Base-by-base conservation (phyloP, 768 basidiomycete species). In the Candolleomyces efflorescens region DNA sequence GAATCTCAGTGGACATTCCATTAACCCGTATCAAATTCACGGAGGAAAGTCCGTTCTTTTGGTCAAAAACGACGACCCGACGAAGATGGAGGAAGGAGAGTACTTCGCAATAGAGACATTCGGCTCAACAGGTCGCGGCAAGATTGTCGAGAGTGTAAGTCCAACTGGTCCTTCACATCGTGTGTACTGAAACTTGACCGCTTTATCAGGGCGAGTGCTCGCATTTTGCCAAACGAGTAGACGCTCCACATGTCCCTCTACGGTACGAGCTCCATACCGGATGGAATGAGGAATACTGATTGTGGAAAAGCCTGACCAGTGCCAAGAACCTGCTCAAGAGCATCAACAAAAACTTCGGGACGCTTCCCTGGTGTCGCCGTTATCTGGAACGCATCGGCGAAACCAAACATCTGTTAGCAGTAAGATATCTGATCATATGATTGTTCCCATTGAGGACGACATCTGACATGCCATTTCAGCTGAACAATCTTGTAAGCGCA, bases 21-120 rank as follows among this genome's bases (percentile, higher is more conserved):
- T 98, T 63, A 85, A 86, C 55, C 83, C 76, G 24, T 95, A 98
- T 70, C 86, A 87, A 62, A 97, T 98, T 59, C 96, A 99, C 68
- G 96, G 91, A 15, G 90, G 90, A 26, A 99, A 99, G 72, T 92
- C 90, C 0, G 87, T 98, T 1, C 80, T 92, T 37, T 83, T 98
- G 46, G 91, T 97, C 46, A 92, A 89, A 69, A 93, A 89, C 56
- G 82, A 87, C 32, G 94, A 97, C 68, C 85, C 88, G 60, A 92
- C 90, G 13, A 96, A 92, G 74, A 99, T 99, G 97, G 97, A 98
- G 68, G 97, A 99, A 73, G 97, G 95, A 41, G 97, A 98, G 66
- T 98, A 98, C 68, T 99, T 92, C 69, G 97, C 97, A 9, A 96
- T 99, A 56, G 97, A 99, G 72, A 99, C 97, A 1, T 99, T 99